Base-by-base conservation (phyloP, 2,329 filamentous ascomycete genomes). In the Exophiala alcalophila region DNA sequence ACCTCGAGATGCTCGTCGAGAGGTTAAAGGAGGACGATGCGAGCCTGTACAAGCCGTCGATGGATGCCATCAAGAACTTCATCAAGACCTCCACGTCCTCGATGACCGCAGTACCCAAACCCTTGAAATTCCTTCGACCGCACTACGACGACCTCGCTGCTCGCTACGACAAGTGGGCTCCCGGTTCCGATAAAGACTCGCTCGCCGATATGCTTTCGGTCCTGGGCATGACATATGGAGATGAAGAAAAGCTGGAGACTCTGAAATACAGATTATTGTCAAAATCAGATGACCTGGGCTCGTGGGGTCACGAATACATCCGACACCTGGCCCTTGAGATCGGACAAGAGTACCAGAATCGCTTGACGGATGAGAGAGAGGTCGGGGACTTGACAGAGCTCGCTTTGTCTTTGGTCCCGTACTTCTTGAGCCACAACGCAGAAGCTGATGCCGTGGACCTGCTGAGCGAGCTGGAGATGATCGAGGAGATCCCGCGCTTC, bases 61-160 rank as follows among this genome's bases (percentile, higher is more conserved):
- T 98, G 56, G 90, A 97, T 68, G 85, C 89, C 56, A 96, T 98
- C 81, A 97, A 96, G 74, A 88, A 83, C 61, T 94, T 88, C 63
- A 98, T 98, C 76, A 97, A 96, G 75, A 98, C 92, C 42, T 95
- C 92, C 47, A 98, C 92, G 55, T 97, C 90, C 47, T 98, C 94
- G 31, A 98, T 98, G 92, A 98, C 92, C 34, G 92, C 92, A 47
- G 92, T 98, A 50, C 92, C 94, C 16, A 98, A 98, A 71, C 92
- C 92, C 23, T 78, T 98, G 59, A 98, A 98, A 70, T 98, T 98
- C 67, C 79, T 98, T 53, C 81, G 92, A 72, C 92, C 91, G 56
- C 91, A 98, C 68, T 98, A 97, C 71, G 86, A 94, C 68, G 81
- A 84, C 44, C 76, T 98, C 62, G 84, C 84, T 51, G 85, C 85